Evolutionary conservation across 1,139 yeast genomes (phyloP).

Genomic region (Sugiyamaella xylanicola): DNA sequence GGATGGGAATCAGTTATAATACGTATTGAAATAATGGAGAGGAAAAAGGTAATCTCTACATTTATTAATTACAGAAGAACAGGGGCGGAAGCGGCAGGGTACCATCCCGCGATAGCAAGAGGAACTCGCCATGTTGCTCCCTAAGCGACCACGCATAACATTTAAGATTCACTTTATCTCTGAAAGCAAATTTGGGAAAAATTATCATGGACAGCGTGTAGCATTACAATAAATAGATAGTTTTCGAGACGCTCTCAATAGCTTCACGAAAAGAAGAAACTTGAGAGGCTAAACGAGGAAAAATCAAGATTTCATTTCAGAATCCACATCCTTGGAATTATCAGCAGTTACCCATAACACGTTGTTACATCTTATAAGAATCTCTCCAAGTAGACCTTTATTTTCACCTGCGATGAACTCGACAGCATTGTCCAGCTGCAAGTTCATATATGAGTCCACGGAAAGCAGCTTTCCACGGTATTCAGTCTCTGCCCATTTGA

Average conservation of each 20-base stretch:
- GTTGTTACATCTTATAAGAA: constrained; percentile 62
- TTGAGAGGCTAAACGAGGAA: not conserved
- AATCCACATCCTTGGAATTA: constrained; percentile 25
- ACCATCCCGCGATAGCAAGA: not conserved
- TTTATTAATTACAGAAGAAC: not conserved
- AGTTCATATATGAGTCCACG: constrained; percentile 90
- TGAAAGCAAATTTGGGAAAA: not conserved
- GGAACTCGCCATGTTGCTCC: not conserved
- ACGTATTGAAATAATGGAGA: too few relatives aligned
- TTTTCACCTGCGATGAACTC: constrained; percentile 59
- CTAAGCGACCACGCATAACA: not conserved
- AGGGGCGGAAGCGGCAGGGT: not conserved
- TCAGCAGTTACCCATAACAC: constrained; percentile 47
- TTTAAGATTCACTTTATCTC: not conserved
- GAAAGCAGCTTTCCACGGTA: constrained; percentile 79
- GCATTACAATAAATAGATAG: too few relatives aligned
- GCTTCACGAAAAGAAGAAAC: too few relatives aligned
- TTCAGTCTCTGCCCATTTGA: constrained; percentile 93
- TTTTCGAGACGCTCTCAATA: too few relatives aligned
- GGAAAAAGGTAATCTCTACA: not conserved
- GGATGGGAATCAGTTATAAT: too few relatives aligned
- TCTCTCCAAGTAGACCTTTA: constrained; percentile 71
- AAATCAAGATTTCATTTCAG: constrained; percentile 18
- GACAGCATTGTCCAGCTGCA: constrained; percentile 70
- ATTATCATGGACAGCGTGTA: not conserved